Base-by-base conservation (phyloP, 176 grass and related monocot genomes). In the Pontederia crassipes region DNA sequence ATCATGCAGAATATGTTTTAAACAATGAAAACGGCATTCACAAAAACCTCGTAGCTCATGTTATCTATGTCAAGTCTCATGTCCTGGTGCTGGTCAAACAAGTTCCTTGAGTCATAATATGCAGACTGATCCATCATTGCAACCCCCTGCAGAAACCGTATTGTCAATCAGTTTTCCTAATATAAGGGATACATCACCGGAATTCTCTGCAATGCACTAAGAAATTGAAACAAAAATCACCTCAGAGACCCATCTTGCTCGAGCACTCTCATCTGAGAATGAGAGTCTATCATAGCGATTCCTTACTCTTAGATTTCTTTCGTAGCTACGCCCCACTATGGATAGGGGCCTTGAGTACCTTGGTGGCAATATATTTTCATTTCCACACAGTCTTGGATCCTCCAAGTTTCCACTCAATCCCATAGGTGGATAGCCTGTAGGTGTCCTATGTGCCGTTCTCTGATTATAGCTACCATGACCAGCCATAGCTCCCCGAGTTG, bases 21-120 rank as follows among this genome's bases (percentile, higher is more conserved):
- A 24, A 24, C 20, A 24, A 24, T 1, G 20, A 24, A 24, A 24
- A 1, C 0, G 20, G 20, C 20, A 24, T 24, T 24, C 0, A 24
- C 0, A 24, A 40, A 40, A 40, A 89, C 94, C 81, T 99, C 94
- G 50, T 99, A 99, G 57, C 82, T 84, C 94, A 99, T 89, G 61
- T 81, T 72, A 40, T 99, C 94, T 69, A 86, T 75, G 74, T 99
- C 89, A 11, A 99, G 52, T 51, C 85, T 85, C 85, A 99, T 70
- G 29, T 72, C 82, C 76, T 79, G 78, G 67, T 93, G 82, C 29
- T 81, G 87, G 60, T 99, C 94, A 75, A 64, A 78, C 46, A 78
- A 69, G 60, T 67, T 67, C 54, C 79, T 75, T 65, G 84, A 9
- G 68, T 72, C 40, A 18, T 68, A 73, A 17, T 73, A 57, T 17